Evolutionary conservation across 768 basidiomycete genomes (phyloP), one percentile per base, ranked within the genome.

Genomic region (Suillus cothurnatus): DNA sequence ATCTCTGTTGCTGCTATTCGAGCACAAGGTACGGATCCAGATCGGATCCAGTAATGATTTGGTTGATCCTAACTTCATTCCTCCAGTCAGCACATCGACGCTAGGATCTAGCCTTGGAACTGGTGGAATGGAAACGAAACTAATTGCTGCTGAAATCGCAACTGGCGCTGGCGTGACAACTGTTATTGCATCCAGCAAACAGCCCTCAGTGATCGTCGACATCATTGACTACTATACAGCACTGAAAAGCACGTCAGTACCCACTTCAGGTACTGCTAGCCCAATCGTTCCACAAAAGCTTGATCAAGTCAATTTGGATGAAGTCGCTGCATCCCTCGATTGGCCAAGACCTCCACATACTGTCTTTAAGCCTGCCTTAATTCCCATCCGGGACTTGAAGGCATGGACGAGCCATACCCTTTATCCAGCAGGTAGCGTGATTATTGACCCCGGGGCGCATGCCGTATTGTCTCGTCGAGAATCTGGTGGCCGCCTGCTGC

Each of bases 41-140:
- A 19, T 34, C 34, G 34, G 49, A 7, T 43, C 19, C 36, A 31
- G 14, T 36, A 1, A 3, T n/a, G 15, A 28, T 34, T 28, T 61
- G 1, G 28, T 60, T 45, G 19, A 58, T 61, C 21, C 57, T 61
- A 19, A 55, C 52, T 26, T 2, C 8, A 23, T 21, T 14, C 26
- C 32, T 56, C 31, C 71, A 97, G 97, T 99, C 9, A 96, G 93
- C 76, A 97, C 94, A 0, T 87, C 88, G 3, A 97, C 97, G 0
- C 83, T 97, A 1, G 97, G 97, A 0, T 96, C 94, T 1, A 93
- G 86, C 69, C 84, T 99, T 14, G 97, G 97, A 0, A 99, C 97
- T 1, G 97, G 97, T 0, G 97, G 97, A 4, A 99, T 99, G 97
- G 95, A 97, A 77, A 99, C 97, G 3, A 99, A 99, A 73, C 86